Base-by-base conservation (phyloP, 2,329 filamentous ascomycete genomes). In the Aureobasidium sp. region DNA sequence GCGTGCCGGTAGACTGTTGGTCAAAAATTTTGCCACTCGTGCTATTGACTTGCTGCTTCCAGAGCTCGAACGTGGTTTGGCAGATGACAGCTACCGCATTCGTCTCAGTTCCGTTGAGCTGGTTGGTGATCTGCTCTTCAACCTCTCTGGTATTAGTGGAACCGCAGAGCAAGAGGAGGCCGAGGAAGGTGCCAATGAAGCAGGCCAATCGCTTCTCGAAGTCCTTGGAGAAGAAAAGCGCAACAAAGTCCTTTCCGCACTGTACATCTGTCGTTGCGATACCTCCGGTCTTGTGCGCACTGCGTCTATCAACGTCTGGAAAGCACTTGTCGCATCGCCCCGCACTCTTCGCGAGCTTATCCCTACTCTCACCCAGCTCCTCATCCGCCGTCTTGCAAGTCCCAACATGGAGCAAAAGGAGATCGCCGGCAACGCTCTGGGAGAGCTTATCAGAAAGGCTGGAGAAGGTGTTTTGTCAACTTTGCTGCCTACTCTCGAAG, bases 391-490 rank as follows among this genome's bases (percentile, higher is more conserved):
- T 53, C 84, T 99, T 68, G 94, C 91, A 65, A 97, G 92, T 74
- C 89, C 92, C 49, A 97, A 97, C 72, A 92, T 96, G 87, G 94
- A 99, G 75, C 94, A 99, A 76, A 97, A 97, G 80, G 89, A 96
- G 68, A 99, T 99, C 80, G 94, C 95, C 67, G 93, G 93, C 74
- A 97, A 97, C 74, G 91, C 94, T 53, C 82, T 99, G 62, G 94
- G 94, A 71, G 94, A 99, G 74, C 85, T 99, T 67, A 97, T 99
- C 71, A 88, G 94, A 70, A 97, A 96, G 76, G 93, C 94, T 70
- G 94, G 95, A 65, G 94, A 99, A 74, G 89, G 91, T 62, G 92
- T 99, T 62, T 81, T 99, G 65, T 85, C 91, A 27, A 95, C 86
- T 47, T 79, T 99, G 64, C 79, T 99, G 64, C 94, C 94, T 34